Conservation (phyloP, 2,329 filamentous ascomycete species). For the Venturia asperata region DNA sequence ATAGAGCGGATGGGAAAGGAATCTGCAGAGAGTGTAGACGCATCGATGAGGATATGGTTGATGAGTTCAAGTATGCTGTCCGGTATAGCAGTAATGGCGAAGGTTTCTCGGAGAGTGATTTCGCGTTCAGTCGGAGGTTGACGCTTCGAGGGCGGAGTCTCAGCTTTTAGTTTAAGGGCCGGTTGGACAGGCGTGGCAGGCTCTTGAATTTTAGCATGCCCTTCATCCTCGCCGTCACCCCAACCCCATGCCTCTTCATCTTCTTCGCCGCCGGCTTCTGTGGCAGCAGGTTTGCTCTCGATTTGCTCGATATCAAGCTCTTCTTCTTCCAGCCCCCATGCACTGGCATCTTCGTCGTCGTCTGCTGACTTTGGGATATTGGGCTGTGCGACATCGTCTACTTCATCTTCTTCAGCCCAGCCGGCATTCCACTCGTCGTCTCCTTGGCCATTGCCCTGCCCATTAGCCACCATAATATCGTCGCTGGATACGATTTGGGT, state of each 20-base stretch:
- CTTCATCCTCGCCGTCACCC: conserved; percentile 56
- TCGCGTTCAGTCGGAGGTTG: conserved; percentile 43
- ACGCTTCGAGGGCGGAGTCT: conserved; percentile 24
- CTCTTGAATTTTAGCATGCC: conserved; percentile 26
- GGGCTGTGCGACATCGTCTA: conserved; percentile 31
- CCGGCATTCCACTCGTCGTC: conserved; percentile 65
- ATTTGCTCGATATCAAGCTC: conserved; percentile 25
- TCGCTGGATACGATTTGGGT: conserved; percentile 69
- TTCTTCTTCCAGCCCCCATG: conserved; percentile 42
- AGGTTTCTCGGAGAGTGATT: conserved; percentile 74
- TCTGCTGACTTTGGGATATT: conserved; percentile 25
- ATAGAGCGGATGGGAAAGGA: conserved; percentile 47
- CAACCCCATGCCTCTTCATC: conserved; percentile 71
- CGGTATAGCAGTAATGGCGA: conserved; percentile 82
- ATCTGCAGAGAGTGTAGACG: conserved; percentile 49
- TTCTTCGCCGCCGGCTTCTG: conserved; percentile 27
- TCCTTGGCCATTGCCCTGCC: conserved; percentile 28
- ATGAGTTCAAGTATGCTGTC: conserved; percentile 67
- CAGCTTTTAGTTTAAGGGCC: conserved; percentile 24
- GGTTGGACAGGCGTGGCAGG: conserved; percentile 24
- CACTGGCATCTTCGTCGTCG: conserved; percentile 44
- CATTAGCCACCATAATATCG: conserved; percentile 50
- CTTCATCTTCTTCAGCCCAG: conserved; percentile 61
- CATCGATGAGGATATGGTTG: conserved; percentile 41
- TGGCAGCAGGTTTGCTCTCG: conserved; percentile 34